phyloP scores from a whole-genome alignment of 805 yeast genomes.

The Candida cerambycidarum region DNA sequence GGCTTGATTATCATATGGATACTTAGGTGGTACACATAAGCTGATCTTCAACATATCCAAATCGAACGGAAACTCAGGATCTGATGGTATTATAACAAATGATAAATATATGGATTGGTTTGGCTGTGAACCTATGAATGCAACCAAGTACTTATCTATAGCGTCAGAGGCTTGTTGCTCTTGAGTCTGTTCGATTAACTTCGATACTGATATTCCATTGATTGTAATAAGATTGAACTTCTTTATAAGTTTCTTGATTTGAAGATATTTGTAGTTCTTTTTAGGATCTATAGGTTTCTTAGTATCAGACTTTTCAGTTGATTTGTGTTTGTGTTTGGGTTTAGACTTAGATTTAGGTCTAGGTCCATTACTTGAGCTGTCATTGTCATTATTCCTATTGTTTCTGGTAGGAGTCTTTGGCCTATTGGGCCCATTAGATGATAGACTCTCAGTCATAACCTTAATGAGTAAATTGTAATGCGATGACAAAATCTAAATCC shows the following conservation, averaged over 20 bases:
- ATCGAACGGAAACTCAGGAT: slow-evolving; percentile 74
- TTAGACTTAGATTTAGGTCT: not conserved
- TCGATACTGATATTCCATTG: slow-evolving; percentile 27
- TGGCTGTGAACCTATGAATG: slow-evolving; percentile 19
- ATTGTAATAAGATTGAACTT: slow-evolving; percentile 35
- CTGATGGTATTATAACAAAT: slow-evolving; percentile 54
- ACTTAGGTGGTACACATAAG: slow-evolving; percentile 53
- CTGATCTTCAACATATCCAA: slow-evolving; percentile 52
- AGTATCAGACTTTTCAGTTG: not conserved
- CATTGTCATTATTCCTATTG: not conserved
- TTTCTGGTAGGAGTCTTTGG: not conserved
- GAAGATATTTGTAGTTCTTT: slow-evolving; percentile 25
- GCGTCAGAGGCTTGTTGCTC: slow-evolving; percentile 12
- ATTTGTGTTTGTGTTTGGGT: slow-evolving; percentile 1
- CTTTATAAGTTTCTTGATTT: slow-evolving; percentile 33
- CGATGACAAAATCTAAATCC: too few relatives aligned
- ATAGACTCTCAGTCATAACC: too few relatives aligned
- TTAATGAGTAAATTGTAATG: too few relatives aligned
- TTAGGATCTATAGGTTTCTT: slow-evolving; percentile 13
- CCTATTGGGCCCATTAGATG: too few relatives aligned
- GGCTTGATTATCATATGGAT: slow-evolving; percentile 44
- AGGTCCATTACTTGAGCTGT: not conserved
- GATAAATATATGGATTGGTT: slow-evolving; percentile 35
- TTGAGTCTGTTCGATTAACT: slow-evolving; percentile 10
- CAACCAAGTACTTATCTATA: slow-evolving; percentile 17